Conservation (phyloP, 441 rosid species). For the Eutrema salsugineum region DNA sequence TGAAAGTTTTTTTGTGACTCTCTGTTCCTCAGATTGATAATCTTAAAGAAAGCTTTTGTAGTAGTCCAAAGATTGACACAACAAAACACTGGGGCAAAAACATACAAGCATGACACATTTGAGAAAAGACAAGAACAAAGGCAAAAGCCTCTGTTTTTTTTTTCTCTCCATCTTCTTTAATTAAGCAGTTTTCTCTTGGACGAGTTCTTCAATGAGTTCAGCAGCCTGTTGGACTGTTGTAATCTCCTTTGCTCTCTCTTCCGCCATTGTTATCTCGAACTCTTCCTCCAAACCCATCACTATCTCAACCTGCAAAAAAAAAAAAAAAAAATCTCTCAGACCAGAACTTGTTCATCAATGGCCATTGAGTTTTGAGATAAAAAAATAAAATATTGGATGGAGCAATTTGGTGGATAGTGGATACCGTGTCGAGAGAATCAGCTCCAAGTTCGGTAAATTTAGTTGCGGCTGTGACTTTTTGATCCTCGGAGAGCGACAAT, state of each 20-base stretch:
- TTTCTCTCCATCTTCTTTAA: neutral
- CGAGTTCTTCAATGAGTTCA: conserved; percentile 68
- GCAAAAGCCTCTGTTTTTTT: neutral
- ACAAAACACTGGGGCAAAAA: neutral
- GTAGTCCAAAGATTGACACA: conserved; percentile 9
- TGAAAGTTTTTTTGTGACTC: neutral
- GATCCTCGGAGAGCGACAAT: conserved; percentile 50
- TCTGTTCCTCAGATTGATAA: conserved; percentile 1
- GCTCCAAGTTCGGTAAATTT: conserved; percentile 78
- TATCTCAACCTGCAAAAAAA: conserved; percentile 64
- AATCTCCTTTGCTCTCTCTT: conserved; percentile 73
- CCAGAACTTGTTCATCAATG: neutral
- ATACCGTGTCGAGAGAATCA: conserved; percentile 88
- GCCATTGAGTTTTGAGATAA: neutral
- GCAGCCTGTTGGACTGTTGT: conserved; percentile 82
- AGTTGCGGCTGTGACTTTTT: conserved; percentile 49
- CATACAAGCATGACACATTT: neutral
- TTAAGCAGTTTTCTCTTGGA: conserved; percentile 31
- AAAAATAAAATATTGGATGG: neutral
- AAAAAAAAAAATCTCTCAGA: neutral
- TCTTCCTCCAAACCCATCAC: conserved; percentile 88
- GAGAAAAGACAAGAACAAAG: neutral
- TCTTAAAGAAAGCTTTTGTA: neutral
- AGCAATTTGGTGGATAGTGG: conserved; percentile 14
- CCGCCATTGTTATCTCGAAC: conserved; percentile 66